These are phyloP conservation scores for Santalum album DNA, from an alignment of 164 flowering plant genomes.

Conservation along the genomic window DNA sequence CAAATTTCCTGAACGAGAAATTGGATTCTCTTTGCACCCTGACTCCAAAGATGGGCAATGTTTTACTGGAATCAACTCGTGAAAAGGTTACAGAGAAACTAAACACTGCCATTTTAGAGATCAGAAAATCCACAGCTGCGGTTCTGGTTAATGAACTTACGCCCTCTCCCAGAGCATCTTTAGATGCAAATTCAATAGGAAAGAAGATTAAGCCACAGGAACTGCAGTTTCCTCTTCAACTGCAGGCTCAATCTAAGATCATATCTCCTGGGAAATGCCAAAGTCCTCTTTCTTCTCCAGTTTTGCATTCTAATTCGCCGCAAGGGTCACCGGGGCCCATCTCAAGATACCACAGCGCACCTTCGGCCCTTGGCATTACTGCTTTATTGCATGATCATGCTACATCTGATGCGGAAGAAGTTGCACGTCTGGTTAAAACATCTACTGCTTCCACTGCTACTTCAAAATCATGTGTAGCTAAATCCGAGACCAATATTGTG, in stretches of 20 bases:
- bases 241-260: slow-evolving; percentile 45
- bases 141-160: slow-evolving; percentile 8
- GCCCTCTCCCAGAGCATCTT: slow-evolving; percentile 8
- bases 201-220: slow-evolving; percentile 31
- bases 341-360: slow-evolving; percentile 63
- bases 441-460: slow-evolving; percentile 14
- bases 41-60: slow-evolving; percentile 12
- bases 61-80: slow-evolving; percentile 17
- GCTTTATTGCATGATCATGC: slow-evolving; percentile 60
- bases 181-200: slow-evolving; percentile 14
- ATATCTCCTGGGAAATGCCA: slow-evolving; percentile 37
- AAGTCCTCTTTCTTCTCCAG: slow-evolving; percentile 37
- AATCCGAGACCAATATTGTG: slow-evolving; percentile 7
- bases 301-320: slow-evolving; percentile 34
- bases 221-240: slow-evolving; percentile 32
- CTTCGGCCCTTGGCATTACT: slow-evolving; percentile 68
- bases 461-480: slow-evolving; percentile 11
- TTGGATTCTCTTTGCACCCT: slow-evolving; percentile 22
- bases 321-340: slow-evolving; percentile 53
- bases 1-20: slow-evolving; percentile 36
- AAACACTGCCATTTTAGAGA: slow-evolving; percentile 18
- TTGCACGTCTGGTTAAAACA: slow-evolving; percentile 8
- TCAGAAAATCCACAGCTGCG: slow-evolving; percentile 6
- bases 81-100: slow-evolving; percentile 18
- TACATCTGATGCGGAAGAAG: slow-evolving; percentile 15